Base-by-base conservation (phyloP, 1,139 yeast genomes). In the Sugiyamaella novakii region DNA sequence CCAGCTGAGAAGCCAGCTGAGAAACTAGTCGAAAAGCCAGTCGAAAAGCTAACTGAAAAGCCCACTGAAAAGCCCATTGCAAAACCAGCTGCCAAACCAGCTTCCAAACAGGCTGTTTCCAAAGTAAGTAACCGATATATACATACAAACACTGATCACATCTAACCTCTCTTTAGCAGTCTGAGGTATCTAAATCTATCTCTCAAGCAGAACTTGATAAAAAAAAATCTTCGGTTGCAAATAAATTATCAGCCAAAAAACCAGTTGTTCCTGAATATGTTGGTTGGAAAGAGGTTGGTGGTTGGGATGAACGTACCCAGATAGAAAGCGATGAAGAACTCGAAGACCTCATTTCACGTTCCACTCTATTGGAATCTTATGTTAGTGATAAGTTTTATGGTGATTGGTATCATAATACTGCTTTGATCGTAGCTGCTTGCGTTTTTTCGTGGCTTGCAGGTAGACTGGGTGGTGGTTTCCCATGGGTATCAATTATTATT, bases 231-330 rank as follows among this genome's bases (percentile, higher is more conserved):
- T 34, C 51, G 6, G 34, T 39, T 19, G 47, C 19, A 3, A 27
- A 33, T 15, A 49, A 43, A 30, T 27, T 36, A 33, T 14, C 28
- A 22, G 18, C 38, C 27, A 54, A 54, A 37, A 49, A 43, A 34
- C 53, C 50, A 30, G 47, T 54, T n/a, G 54, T 33, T 11, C 61
- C 66, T 15, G 60, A 59, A 18, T 56, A 50, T 43, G 52, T 88
- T 50, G 98, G 98, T 17, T 91, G 98, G 98, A 87, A 84, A 65
- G 96, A 91, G 68, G 91, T 87, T 43, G 92, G 95, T 12, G 87
- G 89, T 19, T 91, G 87, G 84, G 87, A 81, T 60, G 81, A 80
- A 50, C 78, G 78, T 29, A 89, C 84, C 63, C 72, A 71, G 1
- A 72, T 87, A 56, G 80, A 84, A 1, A 70, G 74, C 10, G 63